phyloP scores from a whole-genome alignment of 306 rosid species.

The Vigna trinervia region DNA sequence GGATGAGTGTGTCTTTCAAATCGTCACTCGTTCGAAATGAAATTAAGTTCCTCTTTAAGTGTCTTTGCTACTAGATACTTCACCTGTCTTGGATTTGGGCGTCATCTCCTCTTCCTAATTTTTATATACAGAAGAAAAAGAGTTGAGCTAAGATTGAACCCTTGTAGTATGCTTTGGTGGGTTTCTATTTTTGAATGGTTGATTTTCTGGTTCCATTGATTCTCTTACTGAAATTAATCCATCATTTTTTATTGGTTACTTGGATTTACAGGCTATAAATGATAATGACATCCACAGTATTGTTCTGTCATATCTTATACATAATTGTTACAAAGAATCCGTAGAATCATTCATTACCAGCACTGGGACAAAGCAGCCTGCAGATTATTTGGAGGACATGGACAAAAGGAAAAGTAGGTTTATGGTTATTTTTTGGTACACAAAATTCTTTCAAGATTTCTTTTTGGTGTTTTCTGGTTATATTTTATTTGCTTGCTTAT shows the following conservation, averaged over 20 bases:
- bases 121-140: background rate
- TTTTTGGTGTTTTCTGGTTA: conserved; percentile 5
- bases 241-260: background rate
- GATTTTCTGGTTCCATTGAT: conserved; percentile 25
- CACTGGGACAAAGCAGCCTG: conserved; percentile 75
- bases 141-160: background rate
- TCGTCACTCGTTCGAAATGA: background rate
- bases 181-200: conserved; percentile 16
- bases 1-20: too few relatives aligned
- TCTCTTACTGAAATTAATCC: conserved; percentile 13
- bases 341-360: conserved; percentile 74
- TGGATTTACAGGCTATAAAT: conserved; percentile 63
- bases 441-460: conserved; percentile 13
- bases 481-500: conserved; percentile 10
- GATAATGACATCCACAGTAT: conserved; percentile 72
- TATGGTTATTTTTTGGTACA: conserved; percentile 1
- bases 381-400: conserved; percentile 68
- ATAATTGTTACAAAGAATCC: conserved; percentile 83
- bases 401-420: conserved; percentile 85
- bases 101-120: background rate
- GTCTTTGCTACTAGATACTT: background rate
- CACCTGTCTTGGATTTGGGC: background rate
- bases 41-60: background rate
- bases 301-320: conserved; percentile 86
- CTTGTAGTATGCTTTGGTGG: background rate